These are phyloP conservation scores for Lathyrus oleraceus DNA, from an alignment of 306 rosid species.

Conservation along the genomic window DNA sequence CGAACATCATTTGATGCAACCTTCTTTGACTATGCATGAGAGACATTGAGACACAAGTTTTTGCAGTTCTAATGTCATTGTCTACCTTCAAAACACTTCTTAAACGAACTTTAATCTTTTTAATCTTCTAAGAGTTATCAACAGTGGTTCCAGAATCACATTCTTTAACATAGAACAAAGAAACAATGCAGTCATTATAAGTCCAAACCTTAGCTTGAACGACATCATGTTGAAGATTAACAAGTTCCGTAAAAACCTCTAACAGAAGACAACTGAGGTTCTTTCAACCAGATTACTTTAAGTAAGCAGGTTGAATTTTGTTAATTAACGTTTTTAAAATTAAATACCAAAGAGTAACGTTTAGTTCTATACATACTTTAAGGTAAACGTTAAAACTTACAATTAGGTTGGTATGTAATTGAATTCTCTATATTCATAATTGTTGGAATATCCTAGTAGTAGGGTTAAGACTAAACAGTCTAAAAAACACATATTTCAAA, in stretches of 20 bases:
- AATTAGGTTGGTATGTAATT: too few species aligned
- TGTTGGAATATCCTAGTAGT: too few species aligned
- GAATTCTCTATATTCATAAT: too few species aligned
- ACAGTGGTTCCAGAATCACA: conserved; percentile 65
- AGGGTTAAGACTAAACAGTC: too few species aligned
- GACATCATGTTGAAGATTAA: conserved; percentile 77
- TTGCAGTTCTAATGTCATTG: conserved; percentile 79
- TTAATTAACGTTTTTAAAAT: too few species aligned
- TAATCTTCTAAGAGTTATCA: conserved; percentile 67
- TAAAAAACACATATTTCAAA: too few species aligned
- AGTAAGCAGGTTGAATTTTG: too few species aligned
- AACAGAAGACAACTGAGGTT: conserved; percentile 91
- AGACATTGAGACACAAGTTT: conserved; percentile 63
- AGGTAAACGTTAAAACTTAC: too few species aligned
- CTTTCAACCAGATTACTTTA: too few species aligned
- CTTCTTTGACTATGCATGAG: conserved; percentile 79
- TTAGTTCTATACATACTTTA: too few species aligned
- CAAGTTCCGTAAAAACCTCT: conserved; percentile 82
- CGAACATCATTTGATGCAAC: conserved; percentile 96
- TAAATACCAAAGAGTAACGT: too few species aligned
- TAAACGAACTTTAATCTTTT: conserved; percentile 62
- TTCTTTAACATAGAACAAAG: conserved; percentile 66
- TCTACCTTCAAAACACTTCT: conserved; percentile 84
- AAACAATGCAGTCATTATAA: conserved; percentile 89
- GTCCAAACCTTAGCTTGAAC: conserved; percentile 96